Percentiles rank a stretch among this genome's conserved stretches.
Conservation (phyloP, 192 early-diverging fungal species). For the Endogone sp. region DNA sequence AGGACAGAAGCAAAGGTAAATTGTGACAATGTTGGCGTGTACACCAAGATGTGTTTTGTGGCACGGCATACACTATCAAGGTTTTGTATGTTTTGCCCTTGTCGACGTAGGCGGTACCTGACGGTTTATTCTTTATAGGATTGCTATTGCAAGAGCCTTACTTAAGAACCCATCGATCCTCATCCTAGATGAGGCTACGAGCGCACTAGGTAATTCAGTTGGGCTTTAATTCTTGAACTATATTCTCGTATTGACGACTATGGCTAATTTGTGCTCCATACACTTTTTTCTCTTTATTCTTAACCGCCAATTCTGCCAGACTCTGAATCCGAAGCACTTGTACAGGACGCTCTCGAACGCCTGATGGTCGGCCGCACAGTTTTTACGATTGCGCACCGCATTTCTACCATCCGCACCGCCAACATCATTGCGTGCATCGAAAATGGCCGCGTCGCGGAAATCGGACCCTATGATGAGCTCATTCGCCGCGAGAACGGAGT, state of each 20-base stretch:
- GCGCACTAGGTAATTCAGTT: conserved; percentile 39
- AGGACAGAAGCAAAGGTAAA: conserved; percentile 45
- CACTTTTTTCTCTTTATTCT: neutral
- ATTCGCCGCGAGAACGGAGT: conserved; percentile 34
- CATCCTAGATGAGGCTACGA: conserved; percentile 63
- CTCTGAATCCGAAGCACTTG: conserved; percentile 58
- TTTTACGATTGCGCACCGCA: conserved; percentile 69
- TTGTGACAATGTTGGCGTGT: neutral
- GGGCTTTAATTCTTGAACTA: conserved; percentile 41
- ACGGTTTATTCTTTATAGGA: conserved; percentile 7
- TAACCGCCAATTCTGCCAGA: conserved; percentile 38
- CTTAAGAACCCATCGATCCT: conserved; percentile 38
- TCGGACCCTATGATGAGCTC: conserved; percentile 61
- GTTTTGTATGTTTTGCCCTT: too few relatives aligned
- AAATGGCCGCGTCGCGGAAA: conserved; percentile 45
- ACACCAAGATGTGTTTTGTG: conserved; percentile 2
- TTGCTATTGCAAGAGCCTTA: conserved; percentile 44
- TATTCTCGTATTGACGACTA: conserved; percentile 46
- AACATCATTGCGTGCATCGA: conserved; percentile 56
- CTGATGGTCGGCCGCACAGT: conserved; percentile 58
- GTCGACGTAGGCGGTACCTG: too few relatives aligned
- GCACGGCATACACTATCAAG: too few relatives aligned
- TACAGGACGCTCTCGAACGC: conserved; percentile 57
- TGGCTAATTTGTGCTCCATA: neutral
- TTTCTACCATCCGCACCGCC: conserved; percentile 57